A percentile compares a stretch with the other conserved stretches of the same genome.
Conservation (phyloP, 2,329 filamentous ascomycete genomes). For the Amylocarpus encephaloides region DNA sequence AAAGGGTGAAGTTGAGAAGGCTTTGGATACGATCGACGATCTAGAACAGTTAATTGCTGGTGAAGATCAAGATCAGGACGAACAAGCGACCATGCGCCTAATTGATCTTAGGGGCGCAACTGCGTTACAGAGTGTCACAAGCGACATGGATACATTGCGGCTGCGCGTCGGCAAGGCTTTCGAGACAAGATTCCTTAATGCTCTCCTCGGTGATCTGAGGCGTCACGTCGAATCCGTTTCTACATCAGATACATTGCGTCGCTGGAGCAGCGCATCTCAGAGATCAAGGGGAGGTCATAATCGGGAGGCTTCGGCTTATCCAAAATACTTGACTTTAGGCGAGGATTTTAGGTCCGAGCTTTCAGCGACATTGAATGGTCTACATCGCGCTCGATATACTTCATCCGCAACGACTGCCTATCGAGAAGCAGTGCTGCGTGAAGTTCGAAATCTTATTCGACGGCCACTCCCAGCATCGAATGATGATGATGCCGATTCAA, state of each 20-base stretch:
- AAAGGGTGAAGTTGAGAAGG: slow-evolving; percentile 73
- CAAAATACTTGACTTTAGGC: slow-evolving; percentile 71
- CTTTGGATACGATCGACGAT: slow-evolving; percentile 68
- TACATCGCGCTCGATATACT: slow-evolving; percentile 77
- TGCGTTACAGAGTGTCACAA: slow-evolving; percentile 72
- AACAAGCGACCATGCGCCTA: slow-evolving; percentile 29
- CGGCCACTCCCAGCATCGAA: slow-evolving; percentile 83
- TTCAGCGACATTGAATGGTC: slow-evolving; percentile 63
- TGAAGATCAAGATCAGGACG: slow-evolving; percentile 36
- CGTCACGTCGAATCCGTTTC: slow-evolving; percentile 73
- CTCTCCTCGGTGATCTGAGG: slow-evolving; percentile 72
- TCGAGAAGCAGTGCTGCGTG: slow-evolving; percentile 74
- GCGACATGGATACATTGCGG: slow-evolving; percentile 69
- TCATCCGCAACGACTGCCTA: slow-evolving; percentile 77
- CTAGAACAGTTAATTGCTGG: slow-evolving; percentile 79
- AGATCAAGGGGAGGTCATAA: slow-evolving; percentile 62
- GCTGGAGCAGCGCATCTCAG: slow-evolving; percentile 76
- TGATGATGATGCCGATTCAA: slow-evolving; percentile 88
- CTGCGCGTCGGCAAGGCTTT: slow-evolving; percentile 81
- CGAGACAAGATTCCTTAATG: slow-evolving; percentile 70
- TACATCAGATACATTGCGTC: slow-evolving; percentile 65
- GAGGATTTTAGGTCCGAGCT: slow-evolving; percentile 66
- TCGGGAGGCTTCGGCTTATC: slow-evolving; percentile 62
- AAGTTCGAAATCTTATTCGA: slow-evolving; percentile 80
- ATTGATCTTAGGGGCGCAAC: slow-evolving; percentile 70